Evolutionary conservation across 148 eudicot genomes (phyloP).

Genomic region (Silene latifolia): DNA sequence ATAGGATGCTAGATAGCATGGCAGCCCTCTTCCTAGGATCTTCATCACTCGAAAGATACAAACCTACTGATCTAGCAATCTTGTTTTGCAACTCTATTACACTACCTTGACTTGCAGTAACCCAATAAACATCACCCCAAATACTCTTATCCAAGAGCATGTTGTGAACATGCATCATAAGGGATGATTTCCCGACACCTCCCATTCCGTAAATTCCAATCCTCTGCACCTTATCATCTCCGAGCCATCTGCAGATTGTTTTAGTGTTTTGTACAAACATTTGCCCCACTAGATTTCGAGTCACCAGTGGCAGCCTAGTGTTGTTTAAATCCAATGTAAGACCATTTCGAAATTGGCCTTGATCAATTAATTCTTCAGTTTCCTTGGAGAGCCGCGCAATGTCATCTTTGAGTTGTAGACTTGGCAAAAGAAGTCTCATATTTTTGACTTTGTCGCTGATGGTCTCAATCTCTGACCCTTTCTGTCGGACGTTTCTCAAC

Average conservation of each 20-base stretch:
- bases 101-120: background rate
- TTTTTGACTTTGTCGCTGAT: background rate
- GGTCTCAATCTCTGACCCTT: background rate
- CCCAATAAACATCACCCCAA: constrained; percentile 11
- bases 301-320: constrained; percentile 9
- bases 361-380: background rate
- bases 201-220: constrained; percentile 21
- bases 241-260: background rate
- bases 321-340: constrained; percentile 8
- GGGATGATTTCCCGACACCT: constrained; percentile 24
- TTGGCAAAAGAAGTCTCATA: background rate
- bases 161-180: constrained; percentile 12
- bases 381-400: background rate
- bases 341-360: constrained; percentile 12
- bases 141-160: background rate
- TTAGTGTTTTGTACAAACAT: background rate
- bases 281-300: background rate
- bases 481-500: background rate
- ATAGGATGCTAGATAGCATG: background rate
- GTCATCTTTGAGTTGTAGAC: background rate
- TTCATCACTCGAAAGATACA: background rate
- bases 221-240: background rate
- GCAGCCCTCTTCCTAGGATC: constrained; percentile 13
- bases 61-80: constrained; percentile 12
- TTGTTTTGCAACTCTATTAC: constrained; percentile 8